Evolutionary conservation across 768 basidiomycete species (phyloP), one percentile per base, ranked within the genome.

Genomic region (Boletus reticulatus): DNA sequence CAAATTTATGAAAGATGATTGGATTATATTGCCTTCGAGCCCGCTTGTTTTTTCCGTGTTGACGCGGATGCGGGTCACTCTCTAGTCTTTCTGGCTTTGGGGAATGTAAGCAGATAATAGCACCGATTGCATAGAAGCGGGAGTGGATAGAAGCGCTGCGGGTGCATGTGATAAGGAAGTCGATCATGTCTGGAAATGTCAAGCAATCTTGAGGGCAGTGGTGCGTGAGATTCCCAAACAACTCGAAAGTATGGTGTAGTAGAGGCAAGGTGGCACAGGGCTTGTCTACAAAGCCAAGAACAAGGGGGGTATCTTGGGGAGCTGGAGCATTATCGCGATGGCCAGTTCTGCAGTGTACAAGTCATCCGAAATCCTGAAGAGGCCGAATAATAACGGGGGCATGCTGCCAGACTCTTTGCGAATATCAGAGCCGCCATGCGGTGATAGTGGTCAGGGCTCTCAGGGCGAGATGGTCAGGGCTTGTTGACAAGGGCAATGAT

Each of bases 401-500:
- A 45, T 74, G 74, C 4, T 55, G 46, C 3, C 81, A 80, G 45
- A 87, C 52, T 78, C 78, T 38, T 69, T 62, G 29, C 80, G 79
- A n/a, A 80, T 73, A 31, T 75, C 69, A 13, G 63, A 50, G 7
- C 83, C 83, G 8, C 83, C 82, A 46, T 85, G 84, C 49, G 0
- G 84, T 85, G 16, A 86, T 74, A 9, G 78, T 81, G 0, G 76
- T 73, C 12, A 87, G 67, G 10, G 82, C 76, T 19, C 78, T 79
- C 8, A 87, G 70, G 7, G 81, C 82, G 38, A 84, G 67, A 62
- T 78, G 75, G 0, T 79, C 75, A 17, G 77, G 77, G 73, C 11
- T 72, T 63, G 31, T 81, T 69, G 10, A 85, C 50, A 13, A 86
- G 70, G 6, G 83, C 78, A 13, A 82, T 65, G 17, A 87, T 71